Evolutionary conservation across 2,329 filamentous ascomycete genomes (phyloP), one percentile per base, ranked within the genome.

Genomic region (Phyllosticta ampelicida): DNA sequence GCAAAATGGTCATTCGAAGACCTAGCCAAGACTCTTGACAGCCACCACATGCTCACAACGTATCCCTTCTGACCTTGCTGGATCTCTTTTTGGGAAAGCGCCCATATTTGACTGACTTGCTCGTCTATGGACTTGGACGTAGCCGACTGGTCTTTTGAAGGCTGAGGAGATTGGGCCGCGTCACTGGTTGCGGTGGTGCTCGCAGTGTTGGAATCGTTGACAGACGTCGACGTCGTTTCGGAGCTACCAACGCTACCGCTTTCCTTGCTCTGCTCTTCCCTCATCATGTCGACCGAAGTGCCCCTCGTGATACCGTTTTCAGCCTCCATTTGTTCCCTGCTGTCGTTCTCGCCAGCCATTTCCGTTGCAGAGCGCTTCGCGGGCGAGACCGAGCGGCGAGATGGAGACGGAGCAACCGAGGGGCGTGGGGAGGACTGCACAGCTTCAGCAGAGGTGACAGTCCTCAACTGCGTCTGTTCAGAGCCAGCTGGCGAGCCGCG

Each of bases 31-130:
- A 94, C 89, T 60, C 83, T 82, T 59, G 81, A 78, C 30, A 96
- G 78, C 94, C 94, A 97, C 60, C 79, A 78, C 54, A 80, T 81
- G 1, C 91, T 95, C 4, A 97, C 82, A 19, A 95, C 73, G 65
- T 86, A 96, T 13, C 86, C 88, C 57, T 83, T 80, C 60, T 88
- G 82, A n/a, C 86, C 86, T 61, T 91, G 87, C 60, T 82, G 73
- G n/a, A 85, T 70, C 8, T 81, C 78, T 65, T 68, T 70, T 64
- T 79, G 73, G 23, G 81, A 70, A 23, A 91, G 73, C 29, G 78
- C 78, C 65, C 82, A 80, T 54, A 96, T 89, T 44, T 83, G 83
- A 59, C 80, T 81, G 60, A 96, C 84, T 71, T 96, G 92, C 53
- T 83, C 79, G 63, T 89, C 85, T 62, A 73, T 62, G 60, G 52